Evolutionary conservation across 495 filamentous ascomycete species (phyloP).

Genomic region (Daldinia loculata): DNA sequence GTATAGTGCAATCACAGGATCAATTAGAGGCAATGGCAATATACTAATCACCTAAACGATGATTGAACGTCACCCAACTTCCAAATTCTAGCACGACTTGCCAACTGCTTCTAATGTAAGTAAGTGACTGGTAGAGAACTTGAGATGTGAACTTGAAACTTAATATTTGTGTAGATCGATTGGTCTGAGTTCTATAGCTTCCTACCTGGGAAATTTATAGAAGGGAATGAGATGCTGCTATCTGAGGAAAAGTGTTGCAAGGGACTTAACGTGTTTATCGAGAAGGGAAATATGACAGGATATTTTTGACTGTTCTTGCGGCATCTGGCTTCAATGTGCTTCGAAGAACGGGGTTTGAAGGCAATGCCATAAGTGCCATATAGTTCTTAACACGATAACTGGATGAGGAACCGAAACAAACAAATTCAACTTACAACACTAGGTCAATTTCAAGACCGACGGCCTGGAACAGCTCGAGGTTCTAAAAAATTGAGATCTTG

Average conservation of each 20-base stretch:
- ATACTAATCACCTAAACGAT: background rate
- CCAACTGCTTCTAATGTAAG: background rate
- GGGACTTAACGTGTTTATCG: background rate
- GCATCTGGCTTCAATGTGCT: background rate
- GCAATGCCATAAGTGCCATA: background rate
- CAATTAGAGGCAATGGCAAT: background rate
- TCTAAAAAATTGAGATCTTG: background rate
- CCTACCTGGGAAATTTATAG: background rate
- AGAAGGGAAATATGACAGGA: background rate
- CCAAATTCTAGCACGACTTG: background rate
- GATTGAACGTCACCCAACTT: background rate
- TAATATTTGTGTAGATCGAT: background rate
- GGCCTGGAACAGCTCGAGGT: background rate
- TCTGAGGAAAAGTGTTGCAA: background rate
- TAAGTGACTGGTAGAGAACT: background rate
- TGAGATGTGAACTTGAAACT: background rate
- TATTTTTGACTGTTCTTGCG: background rate
- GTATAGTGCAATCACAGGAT: background rate
- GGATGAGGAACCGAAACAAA: background rate
- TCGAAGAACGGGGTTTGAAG: background rate
- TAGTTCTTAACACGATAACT: background rate
- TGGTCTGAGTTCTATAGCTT: background rate
- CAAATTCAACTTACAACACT: conserved; percentile 16
- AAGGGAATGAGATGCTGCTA: background rate
- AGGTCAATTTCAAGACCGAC: background rate